Evolutionary conservation across 2,329 filamentous ascomycete species (phyloP), one percentile per base, ranked within the genome.

Genomic region (Hymenoscyphus infarciens): DNA sequence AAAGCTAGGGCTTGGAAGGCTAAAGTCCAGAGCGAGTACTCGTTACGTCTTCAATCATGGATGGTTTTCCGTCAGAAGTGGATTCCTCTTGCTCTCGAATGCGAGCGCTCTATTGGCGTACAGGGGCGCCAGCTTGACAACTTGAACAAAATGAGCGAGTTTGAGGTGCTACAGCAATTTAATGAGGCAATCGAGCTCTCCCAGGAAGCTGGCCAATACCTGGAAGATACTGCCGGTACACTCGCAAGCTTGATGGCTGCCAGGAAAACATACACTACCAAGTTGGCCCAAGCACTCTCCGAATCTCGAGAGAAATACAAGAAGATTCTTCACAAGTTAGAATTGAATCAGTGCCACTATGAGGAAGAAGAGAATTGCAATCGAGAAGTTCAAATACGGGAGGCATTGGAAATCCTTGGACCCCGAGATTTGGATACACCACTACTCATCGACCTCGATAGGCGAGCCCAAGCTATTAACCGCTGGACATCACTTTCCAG

Each of bases 331-430:
- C 29, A 31, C 4, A 56, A 66, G 15, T 42, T 68, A 27, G 61
- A 63, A n/a, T 38, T 55, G 19, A 63, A 64, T 1, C 33, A 61
- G 16, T 57, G 33, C 13, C 25, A 25, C 11, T 70, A 68, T 57
- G 67, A 70, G 45, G 57, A 60, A 5, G 64, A 65, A 38, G 69
- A 70, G 57, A 56, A 29, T 1, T 39, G 42, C 15, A 42, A 56
- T 3, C 59, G 68, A 49, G n/a, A 53, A 54, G 38, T 57, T 0
- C 55, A 53, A 8, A 61, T 69, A 45, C 49, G 35, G 29, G 61
- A 67, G 52, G 69, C 68, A 13, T 49, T 69, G 27, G 63, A 68
- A 11, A 65, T 71, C 2, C 63, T 70, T 7, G 66, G 67, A 13
- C 65, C 68, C 13, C 60, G 66, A 27, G 64, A 69, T 22, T 33